phyloP scores from a whole-genome alignment of 148 eudicot genomes.

The Persicaria maculosa region DNA sequence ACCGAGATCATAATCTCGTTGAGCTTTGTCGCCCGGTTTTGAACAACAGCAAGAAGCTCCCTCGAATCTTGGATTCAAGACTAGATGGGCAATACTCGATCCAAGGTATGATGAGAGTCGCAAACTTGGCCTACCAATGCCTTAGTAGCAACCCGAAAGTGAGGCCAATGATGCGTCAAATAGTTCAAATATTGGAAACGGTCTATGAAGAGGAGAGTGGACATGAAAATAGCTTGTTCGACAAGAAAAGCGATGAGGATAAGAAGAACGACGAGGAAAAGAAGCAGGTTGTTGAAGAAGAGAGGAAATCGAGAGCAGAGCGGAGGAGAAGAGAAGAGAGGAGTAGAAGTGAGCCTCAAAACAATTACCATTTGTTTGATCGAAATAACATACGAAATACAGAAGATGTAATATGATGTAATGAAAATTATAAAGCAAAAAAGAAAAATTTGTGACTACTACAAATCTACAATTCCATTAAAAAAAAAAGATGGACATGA shows the following conservation, averaged over 20 bases:
- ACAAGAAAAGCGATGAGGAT: neutral
- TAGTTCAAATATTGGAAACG: constrained; percentile 59
- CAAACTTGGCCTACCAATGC: constrained; percentile 73
- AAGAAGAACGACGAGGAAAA: neutral
- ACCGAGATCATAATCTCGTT: constrained; percentile 71
- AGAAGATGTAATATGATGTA: neutral
- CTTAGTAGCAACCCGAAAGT: constrained; percentile 76
- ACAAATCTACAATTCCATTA: too few species aligned
- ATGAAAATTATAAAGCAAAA: neutral
- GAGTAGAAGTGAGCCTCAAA: constrained; percentile 4
- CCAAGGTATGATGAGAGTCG: constrained; percentile 53
- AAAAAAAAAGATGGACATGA: too few species aligned
- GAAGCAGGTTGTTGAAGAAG: neutral
- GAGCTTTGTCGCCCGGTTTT: constrained; percentile 78
- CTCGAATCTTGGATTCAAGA: constrained; percentile 55
- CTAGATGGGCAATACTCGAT: constrained; percentile 68
- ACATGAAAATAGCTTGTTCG: constrained; percentile 15
- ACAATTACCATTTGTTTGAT: neutral
- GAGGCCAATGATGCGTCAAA: constrained; percentile 73
- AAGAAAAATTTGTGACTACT: too few species aligned
- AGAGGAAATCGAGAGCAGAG: neutral
- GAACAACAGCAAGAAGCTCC: constrained; percentile 62
- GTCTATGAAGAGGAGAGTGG: constrained; percentile 37
- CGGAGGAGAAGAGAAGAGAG: neutral
- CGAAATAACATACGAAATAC: neutral